Evolutionary conservation across 2,329 filamentous ascomycete genomes (phyloP).

Genomic region (Pseudohalonectria lignicola): DNA sequence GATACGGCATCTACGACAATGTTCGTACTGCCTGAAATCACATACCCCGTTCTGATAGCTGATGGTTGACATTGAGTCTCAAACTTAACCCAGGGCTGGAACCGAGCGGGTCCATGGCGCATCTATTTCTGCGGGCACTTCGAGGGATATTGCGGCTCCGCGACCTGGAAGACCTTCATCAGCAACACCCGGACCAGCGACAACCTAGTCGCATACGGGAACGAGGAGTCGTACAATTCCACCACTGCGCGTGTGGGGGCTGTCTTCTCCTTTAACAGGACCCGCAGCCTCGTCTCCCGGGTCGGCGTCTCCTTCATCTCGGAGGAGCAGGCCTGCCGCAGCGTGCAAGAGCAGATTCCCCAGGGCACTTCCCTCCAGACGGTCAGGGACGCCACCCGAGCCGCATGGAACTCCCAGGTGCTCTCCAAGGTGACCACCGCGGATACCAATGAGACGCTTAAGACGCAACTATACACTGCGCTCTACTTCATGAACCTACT

Average conservation of each 20-base stretch:
- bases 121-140: slow-evolving; percentile 56
- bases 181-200: background rate
- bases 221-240: background rate
- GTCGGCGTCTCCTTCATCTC: slow-evolving; percentile 63
- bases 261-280: slow-evolving; percentile 48
- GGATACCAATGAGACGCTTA: slow-evolving; percentile 39
- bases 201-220: background rate
- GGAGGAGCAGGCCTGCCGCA: slow-evolving; percentile 40
- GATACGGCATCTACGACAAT: slow-evolving; percentile 46
- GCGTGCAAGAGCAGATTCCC: slow-evolving; percentile 25
- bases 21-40: background rate
- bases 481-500: slow-evolving; percentile 61
- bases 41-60: no score
- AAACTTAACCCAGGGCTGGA: slow-evolving; percentile 53
- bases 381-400: slow-evolving; percentile 14
- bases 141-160: slow-evolving; percentile 1
- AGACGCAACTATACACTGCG: slow-evolving; percentile 53
- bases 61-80: background rate
- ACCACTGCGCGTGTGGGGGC: slow-evolving; percentile 28
- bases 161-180: slow-evolving; percentile 1
- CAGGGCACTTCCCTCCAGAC: slow-evolving; percentile 16
- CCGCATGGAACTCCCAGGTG: slow-evolving; percentile 49
- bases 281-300: slow-evolving; percentile 34
- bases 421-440: slow-evolving; percentile 53
- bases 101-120: slow-evolving; percentile 48